Evolutionary conservation across 345 rosid genomes (phyloP).

Genomic region (Citrus trifoliata): DNA sequence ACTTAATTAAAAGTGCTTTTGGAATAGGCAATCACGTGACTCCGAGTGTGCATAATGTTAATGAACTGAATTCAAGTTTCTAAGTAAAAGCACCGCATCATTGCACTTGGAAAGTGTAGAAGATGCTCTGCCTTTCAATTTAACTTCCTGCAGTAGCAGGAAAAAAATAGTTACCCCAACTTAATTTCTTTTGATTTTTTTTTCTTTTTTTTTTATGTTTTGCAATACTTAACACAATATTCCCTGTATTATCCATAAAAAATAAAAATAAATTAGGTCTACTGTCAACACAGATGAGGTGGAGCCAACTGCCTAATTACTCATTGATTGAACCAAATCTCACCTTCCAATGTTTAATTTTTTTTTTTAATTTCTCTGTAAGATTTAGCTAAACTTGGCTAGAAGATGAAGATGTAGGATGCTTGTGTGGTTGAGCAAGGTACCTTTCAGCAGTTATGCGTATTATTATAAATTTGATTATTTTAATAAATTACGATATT

Average conservation of each 20-base stretch:
- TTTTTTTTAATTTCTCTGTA: neutral
- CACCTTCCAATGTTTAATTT: neutral
- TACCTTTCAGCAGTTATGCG: too few relatives aligned
- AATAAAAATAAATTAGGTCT: neutral
- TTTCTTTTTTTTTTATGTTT: neutral
- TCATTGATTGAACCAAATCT: neutral
- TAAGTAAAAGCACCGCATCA: constrained; percentile 6
- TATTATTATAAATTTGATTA: too few relatives aligned
- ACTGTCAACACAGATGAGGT: neutral
- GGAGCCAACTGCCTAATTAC: neutral
- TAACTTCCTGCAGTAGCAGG: neutral
- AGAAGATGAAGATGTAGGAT: too few relatives aligned
- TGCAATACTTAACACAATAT: neutral
- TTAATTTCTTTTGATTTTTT: neutral
- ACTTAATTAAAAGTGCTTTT: constrained; percentile 11
- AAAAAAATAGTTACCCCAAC: neutral
- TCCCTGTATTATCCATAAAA: neutral
- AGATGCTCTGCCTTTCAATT: neutral
- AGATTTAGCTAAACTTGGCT: neutral
- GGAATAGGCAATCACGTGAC: constrained; percentile 35
- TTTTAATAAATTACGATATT: too few relatives aligned
- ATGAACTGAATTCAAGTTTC: constrained; percentile 11
- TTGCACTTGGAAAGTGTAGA: neutral
- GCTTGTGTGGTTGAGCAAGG: too few relatives aligned
- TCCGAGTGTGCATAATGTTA: constrained; percentile 9